Evolutionary conservation across 2,329 filamentous ascomycete species (phyloP).

Genomic region (Cladosporium sp.): DNA sequence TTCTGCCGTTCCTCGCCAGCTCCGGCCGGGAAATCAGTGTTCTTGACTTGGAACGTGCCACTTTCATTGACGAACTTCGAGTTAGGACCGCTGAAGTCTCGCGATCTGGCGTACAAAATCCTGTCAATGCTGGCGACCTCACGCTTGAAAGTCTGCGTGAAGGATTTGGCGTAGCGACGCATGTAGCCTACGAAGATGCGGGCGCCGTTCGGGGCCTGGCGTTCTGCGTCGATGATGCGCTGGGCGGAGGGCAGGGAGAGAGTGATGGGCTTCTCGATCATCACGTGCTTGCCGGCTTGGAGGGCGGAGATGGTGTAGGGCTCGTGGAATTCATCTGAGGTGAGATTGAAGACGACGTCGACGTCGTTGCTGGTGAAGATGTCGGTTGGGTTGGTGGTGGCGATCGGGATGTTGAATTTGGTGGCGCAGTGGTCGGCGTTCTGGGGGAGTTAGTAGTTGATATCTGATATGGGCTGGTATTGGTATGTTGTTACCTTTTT

Average conservation of each 20-base stretch:
- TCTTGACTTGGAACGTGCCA: slow-evolving; percentile 51
- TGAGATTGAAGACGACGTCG: slow-evolving; percentile 58
- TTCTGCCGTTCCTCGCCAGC: slow-evolving; percentile 30
- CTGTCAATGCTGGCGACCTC: slow-evolving; percentile 56
- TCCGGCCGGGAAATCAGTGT: slow-evolving; percentile 44
- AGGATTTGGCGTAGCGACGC: slow-evolving; percentile 61
- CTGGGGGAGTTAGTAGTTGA: slow-evolving; percentile 16
- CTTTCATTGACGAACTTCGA: slow-evolving; percentile 51
- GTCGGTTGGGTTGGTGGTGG: slow-evolving; percentile 44
- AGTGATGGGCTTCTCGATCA: slow-evolving; percentile 63
- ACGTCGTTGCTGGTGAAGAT: slow-evolving; percentile 49
- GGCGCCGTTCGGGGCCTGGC: slow-evolving; percentile 41
- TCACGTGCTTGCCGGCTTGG: slow-evolving; percentile 56
- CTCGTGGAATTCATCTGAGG: slow-evolving; percentile 58
- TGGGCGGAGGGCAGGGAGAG: slow-evolving; percentile 52
- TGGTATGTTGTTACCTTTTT: slow-evolving; percentile 30
- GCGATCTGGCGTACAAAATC: slow-evolving; percentile 58
- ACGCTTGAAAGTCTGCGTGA: slow-evolving; percentile 53
- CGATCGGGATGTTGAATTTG: slow-evolving; percentile 39
- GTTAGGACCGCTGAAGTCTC: slow-evolving; percentile 60
- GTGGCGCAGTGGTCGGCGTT: slow-evolving; percentile 42
- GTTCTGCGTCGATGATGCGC: slow-evolving; percentile 54
- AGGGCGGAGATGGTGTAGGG: slow-evolving; percentile 55
- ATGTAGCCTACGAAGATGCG: slow-evolving; percentile 63
- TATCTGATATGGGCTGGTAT: slow-evolving; percentile 23